A percentile compares a stretch with the other conserved stretches of the same genome.
Evolutionary conservation across 2,329 filamentous ascomycete genomes (phyloP).

Genomic region (Dactylellina cionopaga): DNA sequence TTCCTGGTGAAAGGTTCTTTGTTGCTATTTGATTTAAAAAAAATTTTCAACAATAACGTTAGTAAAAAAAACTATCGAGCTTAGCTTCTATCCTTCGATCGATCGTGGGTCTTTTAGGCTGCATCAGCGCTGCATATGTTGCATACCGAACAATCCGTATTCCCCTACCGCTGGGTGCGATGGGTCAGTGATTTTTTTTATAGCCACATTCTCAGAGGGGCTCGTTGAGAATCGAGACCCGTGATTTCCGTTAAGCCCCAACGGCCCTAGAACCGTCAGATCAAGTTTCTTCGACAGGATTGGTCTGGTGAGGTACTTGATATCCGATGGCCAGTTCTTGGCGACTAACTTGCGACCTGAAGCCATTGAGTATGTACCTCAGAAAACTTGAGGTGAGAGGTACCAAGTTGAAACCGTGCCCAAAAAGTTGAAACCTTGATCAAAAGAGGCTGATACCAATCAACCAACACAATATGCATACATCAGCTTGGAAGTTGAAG

Average conservation of each 20-base stretch:
- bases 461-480: constrained; percentile 15
- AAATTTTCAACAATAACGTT: constrained; percentile 19
- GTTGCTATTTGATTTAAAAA: constrained; percentile 61
- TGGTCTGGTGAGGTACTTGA: constrained; percentile 44
- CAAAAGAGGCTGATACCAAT: constrained; percentile 31
- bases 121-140: constrained; percentile 26
- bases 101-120: constrained; percentile 35
- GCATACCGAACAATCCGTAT: constrained; percentile 51
- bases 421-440: constrained; percentile 13
- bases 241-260: constrained; percentile 29
- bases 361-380: constrained; percentile 25
- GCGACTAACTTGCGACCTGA: constrained; percentile 24
- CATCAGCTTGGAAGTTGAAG: neutral
- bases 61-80: constrained; percentile 1
- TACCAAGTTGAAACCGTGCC: constrained; percentile 14
- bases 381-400: neutral
- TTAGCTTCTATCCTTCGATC: neutral
- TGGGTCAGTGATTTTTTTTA: constrained; percentile 45
- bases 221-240: constrained; percentile 36
- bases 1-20: constrained; percentile 66
- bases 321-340: constrained; percentile 47
- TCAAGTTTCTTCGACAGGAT: constrained; percentile 45
- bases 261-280: constrained; percentile 25
- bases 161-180: constrained; percentile 43
- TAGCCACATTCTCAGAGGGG: constrained; percentile 52